phyloP scores from a whole-genome alignment of 139 green algal species.

The Tetradesmus obliquus region DNA sequence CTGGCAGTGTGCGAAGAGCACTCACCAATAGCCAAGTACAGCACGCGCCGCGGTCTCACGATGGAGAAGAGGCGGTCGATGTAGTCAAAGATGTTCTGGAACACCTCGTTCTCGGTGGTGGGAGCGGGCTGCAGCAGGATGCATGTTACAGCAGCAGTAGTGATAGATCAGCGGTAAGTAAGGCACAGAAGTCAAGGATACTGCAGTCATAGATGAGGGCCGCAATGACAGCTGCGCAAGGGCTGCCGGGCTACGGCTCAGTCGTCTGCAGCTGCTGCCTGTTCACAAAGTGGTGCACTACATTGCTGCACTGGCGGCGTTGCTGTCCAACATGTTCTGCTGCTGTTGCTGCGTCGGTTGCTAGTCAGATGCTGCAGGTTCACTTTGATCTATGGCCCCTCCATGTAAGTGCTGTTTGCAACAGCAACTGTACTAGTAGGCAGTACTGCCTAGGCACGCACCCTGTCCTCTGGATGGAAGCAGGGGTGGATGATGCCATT shows the following conservation, averaged over 20 bases:
- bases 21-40: constrained; percentile 99
- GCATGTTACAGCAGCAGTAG: not conserved
- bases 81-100: constrained; percentile 99
- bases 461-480: constrained; percentile 98
- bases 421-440: not conserved
- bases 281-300: not conserved
- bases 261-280: not conserved
- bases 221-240: not conserved
- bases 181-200: not conserved
- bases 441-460: constrained; percentile 44
- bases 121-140: constrained; percentile 74
- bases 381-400: not conserved
- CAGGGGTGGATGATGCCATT: constrained; percentile 99
- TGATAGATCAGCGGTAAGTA: not conserved
- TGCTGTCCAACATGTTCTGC: not conserved
- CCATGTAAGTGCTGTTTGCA: not conserved
- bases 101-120: constrained; percentile 97
- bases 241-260: not conserved
- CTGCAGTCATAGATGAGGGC: not conserved
- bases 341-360: not conserved
- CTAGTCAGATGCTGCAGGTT: not conserved
- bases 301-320: not conserved
- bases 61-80: constrained; percentile 99
- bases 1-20: no score
- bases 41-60: constrained; percentile 93